Evolutionary conservation across 2,329 filamentous ascomycete genomes (phyloP), one percentile per base, ranked within the genome.

Genomic region (Talaromyces funiculosus): DNA sequence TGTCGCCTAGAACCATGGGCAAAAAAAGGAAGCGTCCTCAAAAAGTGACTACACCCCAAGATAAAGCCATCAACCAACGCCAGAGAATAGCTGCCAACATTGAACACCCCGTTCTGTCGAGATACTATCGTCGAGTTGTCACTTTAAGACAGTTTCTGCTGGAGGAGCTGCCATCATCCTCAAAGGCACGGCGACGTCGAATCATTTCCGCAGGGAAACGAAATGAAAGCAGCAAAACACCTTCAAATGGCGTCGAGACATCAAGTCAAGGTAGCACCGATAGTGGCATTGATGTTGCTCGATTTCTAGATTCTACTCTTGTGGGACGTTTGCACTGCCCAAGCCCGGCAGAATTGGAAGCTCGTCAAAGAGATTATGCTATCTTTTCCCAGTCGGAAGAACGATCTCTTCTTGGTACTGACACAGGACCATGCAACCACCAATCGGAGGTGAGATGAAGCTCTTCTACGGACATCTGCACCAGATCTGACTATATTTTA

Each of bases 61-160:
- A 22, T 40, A 37, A 9, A 18, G 29, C 42, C 40, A 60, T 63
- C 61, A 61, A 43, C 12, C 51, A 54, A 49, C 29, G n/a, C 20
- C 45, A 51, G 10, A 20, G 18, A 22, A 20, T 10, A 33, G 10
- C 14, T 47, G 1, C n/a, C 10, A 16, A n/a, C 3, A n/a, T 26
- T 10, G 29, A 60, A 18, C 86, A 90, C 69, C 84, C 85, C 58
- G 81, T 94, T 35, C 79, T 96, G 60, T 80, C 80, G 49, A 82
- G 83, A 63, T 89, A 87, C 75, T 96, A 92, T 74, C 75, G 81
- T 7, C 75, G 81, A 51, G 82, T 92, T 12, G 73, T 84, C 59
- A 86, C 86, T 0, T 77, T 96, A 61, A 86, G 90, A 67, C 80
- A 88, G 61, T 90, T 90, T 75, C 77, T 92, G 40, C 77, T 92